A percentile compares a stretch with the other conserved stretches of the same genome.
Evolutionary conservation across 83 land plant species (phyloP).

Genomic region (Picea abies): DNA sequence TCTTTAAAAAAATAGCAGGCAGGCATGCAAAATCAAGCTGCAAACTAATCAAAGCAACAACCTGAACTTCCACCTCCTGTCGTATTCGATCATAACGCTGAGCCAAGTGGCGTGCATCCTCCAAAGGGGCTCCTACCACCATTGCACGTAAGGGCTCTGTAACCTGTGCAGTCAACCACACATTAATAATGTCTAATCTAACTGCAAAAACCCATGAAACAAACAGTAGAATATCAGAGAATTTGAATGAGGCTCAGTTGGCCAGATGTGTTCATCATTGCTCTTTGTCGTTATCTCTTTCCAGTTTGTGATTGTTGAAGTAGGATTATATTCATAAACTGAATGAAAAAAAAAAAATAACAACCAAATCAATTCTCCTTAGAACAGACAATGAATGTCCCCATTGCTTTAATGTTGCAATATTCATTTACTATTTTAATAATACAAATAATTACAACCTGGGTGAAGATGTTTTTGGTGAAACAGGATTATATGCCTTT

Average conservation of each 20-base stretch:
- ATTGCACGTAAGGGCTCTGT: slow-evolving; percentile 82
- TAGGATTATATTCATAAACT: neutral
- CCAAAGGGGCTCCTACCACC: slow-evolving; percentile 83
- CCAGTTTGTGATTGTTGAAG: neutral
- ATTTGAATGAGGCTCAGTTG: neutral
- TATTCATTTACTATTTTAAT: too few relatives aligned
- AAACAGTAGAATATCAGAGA: neutral
- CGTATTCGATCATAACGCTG: slow-evolving; percentile 79
- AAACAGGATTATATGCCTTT: too few relatives aligned
- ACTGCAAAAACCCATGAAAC: neutral
- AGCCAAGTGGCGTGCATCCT: slow-evolving; percentile 90
- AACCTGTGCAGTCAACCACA: slow-evolving; percentile 37
- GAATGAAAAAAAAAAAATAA: too few relatives aligned
- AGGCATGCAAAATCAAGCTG: neutral
- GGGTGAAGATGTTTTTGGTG: too few relatives aligned
- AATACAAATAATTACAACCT: too few relatives aligned
- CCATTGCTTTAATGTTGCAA: too few relatives aligned
- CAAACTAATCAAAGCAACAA: slow-evolving; percentile 18
- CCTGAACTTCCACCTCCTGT: slow-evolving; percentile 91
- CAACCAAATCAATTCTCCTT: too few relatives aligned
- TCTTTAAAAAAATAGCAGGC: slow-evolving; percentile 4
- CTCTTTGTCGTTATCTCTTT: neutral
- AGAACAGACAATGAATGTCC: too few relatives aligned
- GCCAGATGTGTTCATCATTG: neutral
- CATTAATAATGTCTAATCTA: neutral